Evolutionary conservation across 768 basidiomycete genomes (phyloP), one percentile per base, ranked within the genome.

Genomic region (Tylopilus vinaceipallidus): DNA sequence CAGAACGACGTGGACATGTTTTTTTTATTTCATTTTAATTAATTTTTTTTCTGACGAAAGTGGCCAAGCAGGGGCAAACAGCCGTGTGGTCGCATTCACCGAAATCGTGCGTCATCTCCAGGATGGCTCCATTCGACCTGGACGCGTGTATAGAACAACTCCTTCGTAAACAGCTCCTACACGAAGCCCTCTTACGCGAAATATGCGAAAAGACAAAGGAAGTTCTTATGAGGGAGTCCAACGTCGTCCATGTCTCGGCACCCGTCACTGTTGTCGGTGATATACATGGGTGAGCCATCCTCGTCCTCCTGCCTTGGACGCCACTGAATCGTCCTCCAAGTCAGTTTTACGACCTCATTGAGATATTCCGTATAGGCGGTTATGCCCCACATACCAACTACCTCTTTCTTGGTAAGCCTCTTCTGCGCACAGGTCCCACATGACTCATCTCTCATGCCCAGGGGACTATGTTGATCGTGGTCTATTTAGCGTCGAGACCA

Each of bases 161-260:
- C 47, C 81, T 92, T 29, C 79, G 85, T 45, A 97, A 97, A 74
- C 94, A 97, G 57, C 83, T 99, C 13, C 76, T 99, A 5, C 95
- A 95, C 60, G 95, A 98, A 72, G 88, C 92, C 2, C 78, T 98
- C 23, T 70, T 99, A 37, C 86, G 94, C 43, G 95, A 99, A 77
- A 98, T 99, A 80, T 98, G 97, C 77, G 95, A 97, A 65, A 98
- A 98, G 74, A 97, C 95, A 14, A 99, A 98, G 67, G 97, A 99
- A 67, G 92, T 99, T 0, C 84, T 99, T 49, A 98, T 98, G 97
- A 78, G 93, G 54, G 97, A 99, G 74, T 93, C 90, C 51, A 99
- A 99, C 63, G 97, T 99, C 50, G 94, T 98, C 7, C 97, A 98
- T 63, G 88, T 99, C 58, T 88, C 84, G 55, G 89, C 95, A 5